phyloP scores from a whole-genome alignment of 257 asterid species.

The Gentiana macrophylla region DNA sequence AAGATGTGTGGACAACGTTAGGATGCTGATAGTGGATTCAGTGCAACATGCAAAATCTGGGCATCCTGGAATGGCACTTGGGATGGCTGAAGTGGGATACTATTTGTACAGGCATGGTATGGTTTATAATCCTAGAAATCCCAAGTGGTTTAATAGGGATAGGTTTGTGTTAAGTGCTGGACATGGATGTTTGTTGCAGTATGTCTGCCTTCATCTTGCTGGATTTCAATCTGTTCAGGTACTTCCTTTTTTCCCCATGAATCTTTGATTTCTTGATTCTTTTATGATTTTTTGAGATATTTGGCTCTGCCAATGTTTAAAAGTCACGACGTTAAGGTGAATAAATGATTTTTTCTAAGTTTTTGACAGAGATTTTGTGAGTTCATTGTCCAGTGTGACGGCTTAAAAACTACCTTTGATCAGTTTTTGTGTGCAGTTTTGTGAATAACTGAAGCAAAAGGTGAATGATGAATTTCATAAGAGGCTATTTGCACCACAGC shows the following conservation, averaged over 20 bases:
- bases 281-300: too few species aligned
- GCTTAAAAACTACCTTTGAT: too few species aligned
- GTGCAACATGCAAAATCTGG: constrained; percentile 43
- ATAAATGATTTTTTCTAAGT: too few species aligned
- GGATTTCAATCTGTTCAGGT: constrained; percentile 48
- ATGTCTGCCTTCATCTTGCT: constrained; percentile 56
- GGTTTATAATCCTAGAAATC: constrained; percentile 29
- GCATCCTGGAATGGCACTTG: constrained; percentile 59
- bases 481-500: too few species aligned
- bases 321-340: too few species aligned
- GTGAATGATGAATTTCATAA: too few species aligned
- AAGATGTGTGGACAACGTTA: constrained; percentile 32
- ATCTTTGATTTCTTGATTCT: too few species aligned
- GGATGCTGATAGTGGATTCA: constrained; percentile 42
- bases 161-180: constrained; percentile 57
- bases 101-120: constrained; percentile 35
- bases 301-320: too few species aligned
- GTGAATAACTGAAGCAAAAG: too few species aligned
- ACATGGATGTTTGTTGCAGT: constrained; percentile 50
- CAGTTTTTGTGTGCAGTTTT: too few species aligned
- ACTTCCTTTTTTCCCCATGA: neutral
- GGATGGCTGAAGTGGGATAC: constrained; percentile 36
- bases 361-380: too few species aligned
- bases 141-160: constrained; percentile 43
- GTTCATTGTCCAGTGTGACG: too few species aligned